Conservation (phyloP, 371 early-diverging fungal genomes). For the Dichotomocladium elegans region DNA sequence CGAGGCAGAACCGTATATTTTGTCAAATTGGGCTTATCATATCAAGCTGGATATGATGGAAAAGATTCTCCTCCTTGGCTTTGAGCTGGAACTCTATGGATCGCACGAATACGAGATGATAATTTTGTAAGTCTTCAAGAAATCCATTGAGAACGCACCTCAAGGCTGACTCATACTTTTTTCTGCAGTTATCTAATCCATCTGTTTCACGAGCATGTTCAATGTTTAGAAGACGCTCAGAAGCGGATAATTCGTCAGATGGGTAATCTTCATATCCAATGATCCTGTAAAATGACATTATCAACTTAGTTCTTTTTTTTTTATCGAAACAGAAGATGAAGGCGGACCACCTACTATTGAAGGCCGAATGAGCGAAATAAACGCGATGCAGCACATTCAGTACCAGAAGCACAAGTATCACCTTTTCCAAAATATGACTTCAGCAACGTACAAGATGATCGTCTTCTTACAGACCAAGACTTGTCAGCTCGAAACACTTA, state of each 20-base stretch:
- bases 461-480: slow-evolving; percentile 28
- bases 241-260: not conserved
- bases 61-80: slow-evolving; percentile 55
- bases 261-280: too few relatives aligned
- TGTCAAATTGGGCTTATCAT: slow-evolving; percentile 75
- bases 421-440: slow-evolving; percentile 17
- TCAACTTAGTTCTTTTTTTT: too few relatives aligned
- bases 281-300: too few relatives aligned
- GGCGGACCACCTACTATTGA: slow-evolving; percentile 1
- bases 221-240: not conserved
- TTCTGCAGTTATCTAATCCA: not conserved
- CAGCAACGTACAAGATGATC: slow-evolving; percentile 30
- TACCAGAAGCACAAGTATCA: slow-evolving; percentile 6
- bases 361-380: not conserved
- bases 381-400: not conserved
- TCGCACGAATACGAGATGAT: slow-evolving; percentile 64
- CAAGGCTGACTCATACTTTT: not conserved
- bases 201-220: not conserved
- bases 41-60: slow-evolving; percentile 65
- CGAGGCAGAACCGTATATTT: slow-evolving; percentile 41
- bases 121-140: slow-evolving; percentile 47
- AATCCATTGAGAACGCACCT: too few relatives aligned
- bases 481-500: slow-evolving; percentile 32
- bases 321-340: not conserved
- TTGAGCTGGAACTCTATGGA: slow-evolving; percentile 71